These are phyloP conservation scores for Candida suzukii DNA, from an alignment of 805 yeast species.

Conservation along the genomic window DNA sequence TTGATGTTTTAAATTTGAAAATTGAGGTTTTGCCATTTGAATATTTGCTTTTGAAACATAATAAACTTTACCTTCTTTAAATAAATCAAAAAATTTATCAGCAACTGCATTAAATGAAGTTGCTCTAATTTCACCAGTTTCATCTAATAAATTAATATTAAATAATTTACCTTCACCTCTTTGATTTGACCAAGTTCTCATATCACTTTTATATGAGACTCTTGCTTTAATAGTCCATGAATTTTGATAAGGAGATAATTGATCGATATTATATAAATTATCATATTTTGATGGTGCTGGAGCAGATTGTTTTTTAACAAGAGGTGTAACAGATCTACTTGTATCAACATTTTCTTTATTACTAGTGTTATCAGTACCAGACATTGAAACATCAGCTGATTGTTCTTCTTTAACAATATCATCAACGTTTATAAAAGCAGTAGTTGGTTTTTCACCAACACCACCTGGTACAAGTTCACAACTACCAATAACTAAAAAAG, in stretches of 20 bases:
- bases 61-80: slow-evolving; percentile 88
- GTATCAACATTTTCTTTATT: neutral
- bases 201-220: slow-evolving; percentile 79
- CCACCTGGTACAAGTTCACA: slow-evolving; percentile 27
- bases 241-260: slow-evolving; percentile 84
- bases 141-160: slow-evolving; percentile 82
- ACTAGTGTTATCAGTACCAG: neutral
- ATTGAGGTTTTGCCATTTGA: slow-evolving; percentile 78
- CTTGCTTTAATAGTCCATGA: slow-evolving; percentile 92
- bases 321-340: slow-evolving; percentile 1
- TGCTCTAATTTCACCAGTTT: slow-evolving; percentile 93
- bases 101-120: slow-evolving; percentile 90
- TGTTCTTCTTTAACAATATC: slow-evolving; percentile 1
- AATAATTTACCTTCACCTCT: slow-evolving; percentile 88
- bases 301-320: slow-evolving; percentile 1
- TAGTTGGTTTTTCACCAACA: slow-evolving; percentile 27
- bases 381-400: neutral
- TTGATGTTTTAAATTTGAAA: slow-evolving; percentile 76
- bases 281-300: slow-evolving; percentile 19
- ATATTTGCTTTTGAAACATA: slow-evolving; percentile 77
- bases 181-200: slow-evolving; percentile 81
- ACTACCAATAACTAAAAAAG: slow-evolving; percentile 20
- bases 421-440: slow-evolving; percentile 4
- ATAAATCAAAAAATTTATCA: slow-evolving; percentile 62
- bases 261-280: slow-evolving; percentile 68